These are phyloP conservation scores for Rutstroemia sp. DNA, from an alignment of 2,329 filamentous ascomycete species.

Conservation along the genomic window DNA sequence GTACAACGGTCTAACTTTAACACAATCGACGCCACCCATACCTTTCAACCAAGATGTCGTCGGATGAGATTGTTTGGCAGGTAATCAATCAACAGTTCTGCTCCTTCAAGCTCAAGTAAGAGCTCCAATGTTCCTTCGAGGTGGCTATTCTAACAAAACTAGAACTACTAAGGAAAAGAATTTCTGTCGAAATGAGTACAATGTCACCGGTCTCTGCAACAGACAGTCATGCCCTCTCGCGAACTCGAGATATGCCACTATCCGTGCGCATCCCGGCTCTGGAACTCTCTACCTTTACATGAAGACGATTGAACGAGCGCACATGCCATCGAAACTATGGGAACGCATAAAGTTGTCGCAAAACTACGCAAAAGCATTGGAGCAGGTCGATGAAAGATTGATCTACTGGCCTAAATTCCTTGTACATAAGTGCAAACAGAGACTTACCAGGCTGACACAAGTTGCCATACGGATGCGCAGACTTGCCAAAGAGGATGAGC, in stretches of 20 bases:
- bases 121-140: conserved; percentile 7
- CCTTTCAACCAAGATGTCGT: conserved; percentile 53
- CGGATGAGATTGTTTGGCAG: conserved; percentile 96
- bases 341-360: conserved; percentile 82
- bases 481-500: conserved; percentile 81
- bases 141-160: conserved; percentile 27
- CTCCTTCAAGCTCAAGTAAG: conserved; percentile 86
- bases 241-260: conserved; percentile 87
- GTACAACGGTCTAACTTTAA: too few relatives aligned
- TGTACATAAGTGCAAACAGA: conserved; percentile 92
- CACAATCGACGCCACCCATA: neutral
- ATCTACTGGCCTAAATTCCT: conserved; percentile 95
- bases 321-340: conserved; percentile 88
- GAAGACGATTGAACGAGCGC: conserved; percentile 85
- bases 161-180: conserved; percentile 80
- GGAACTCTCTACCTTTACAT: conserved; percentile 91
- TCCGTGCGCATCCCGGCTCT: conserved; percentile 73
- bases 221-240: conserved; percentile 85
- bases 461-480: conserved; percentile 75
- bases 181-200: conserved; percentile 95
- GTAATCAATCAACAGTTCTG: conserved; percentile 95
- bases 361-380: conserved; percentile 85
- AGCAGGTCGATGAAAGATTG: conserved; percentile 77
- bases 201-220: conserved; percentile 76
- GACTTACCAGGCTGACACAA: conserved; percentile 84